Conservation (phyloP, 441 rosid species). For the Erodium trifolium region DNA sequence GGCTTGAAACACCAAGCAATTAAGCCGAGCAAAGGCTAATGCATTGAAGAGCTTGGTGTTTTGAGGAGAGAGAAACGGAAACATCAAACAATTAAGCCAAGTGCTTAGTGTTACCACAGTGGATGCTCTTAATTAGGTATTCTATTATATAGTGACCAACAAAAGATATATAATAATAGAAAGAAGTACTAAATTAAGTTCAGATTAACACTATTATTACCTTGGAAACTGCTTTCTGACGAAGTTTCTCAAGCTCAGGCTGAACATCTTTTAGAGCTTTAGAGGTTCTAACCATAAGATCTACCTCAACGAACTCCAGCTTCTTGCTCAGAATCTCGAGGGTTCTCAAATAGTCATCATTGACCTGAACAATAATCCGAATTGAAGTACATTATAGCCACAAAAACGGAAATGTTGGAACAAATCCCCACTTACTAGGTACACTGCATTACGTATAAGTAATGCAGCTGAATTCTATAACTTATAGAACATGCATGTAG, state of each 20-base stretch:
- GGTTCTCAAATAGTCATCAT: conserved; percentile 86
- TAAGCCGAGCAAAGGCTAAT: no score
- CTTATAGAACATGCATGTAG: neutral
- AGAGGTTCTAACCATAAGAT: conserved; percentile 69
- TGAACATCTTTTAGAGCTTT: conserved; percentile 93
- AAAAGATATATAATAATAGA: conserved; percentile 2
- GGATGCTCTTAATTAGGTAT: neutral
- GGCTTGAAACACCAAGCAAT: no score
- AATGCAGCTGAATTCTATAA: neutral
- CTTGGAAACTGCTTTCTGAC: conserved; percentile 96
- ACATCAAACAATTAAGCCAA: no score
- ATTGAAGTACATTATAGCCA: conserved; percentile 19
- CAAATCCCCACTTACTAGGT: conserved; percentile 3
- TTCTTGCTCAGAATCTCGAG: conserved; percentile 91
- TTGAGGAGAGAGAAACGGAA: no score
- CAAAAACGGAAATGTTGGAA: neutral
- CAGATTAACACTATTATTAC: conserved; percentile 33
- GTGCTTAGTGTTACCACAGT: no score
- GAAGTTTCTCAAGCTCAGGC: conserved; percentile 95
- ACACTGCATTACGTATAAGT: conserved; percentile 5
- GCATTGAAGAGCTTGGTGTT: no score
- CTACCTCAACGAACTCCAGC: conserved; percentile 75
- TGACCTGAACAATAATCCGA: conserved; percentile 54
- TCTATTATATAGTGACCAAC: neutral
- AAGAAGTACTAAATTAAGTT: conserved; percentile 11